Evolutionary conservation across 2,329 filamentous ascomycete genomes (phyloP).

Genomic region (Fusarium illudens): DNA sequence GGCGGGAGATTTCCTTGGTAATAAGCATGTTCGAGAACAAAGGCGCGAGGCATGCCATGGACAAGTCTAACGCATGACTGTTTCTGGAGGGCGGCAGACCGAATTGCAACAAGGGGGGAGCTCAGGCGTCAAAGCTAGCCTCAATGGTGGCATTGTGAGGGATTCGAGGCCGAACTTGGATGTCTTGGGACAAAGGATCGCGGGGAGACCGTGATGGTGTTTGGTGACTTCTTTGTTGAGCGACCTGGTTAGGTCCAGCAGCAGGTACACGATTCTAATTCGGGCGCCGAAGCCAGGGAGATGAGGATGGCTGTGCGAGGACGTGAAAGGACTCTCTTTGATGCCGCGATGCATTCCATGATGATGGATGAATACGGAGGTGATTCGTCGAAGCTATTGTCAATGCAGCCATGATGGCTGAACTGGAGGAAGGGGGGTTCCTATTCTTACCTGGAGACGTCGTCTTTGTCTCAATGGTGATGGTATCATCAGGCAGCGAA

Average conservation of each 20-base stretch:
- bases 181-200: conserved; percentile 20
- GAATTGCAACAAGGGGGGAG: background rate
- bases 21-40: conserved; percentile 37
- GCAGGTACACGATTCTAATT: conserved; percentile 13
- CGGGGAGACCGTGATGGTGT: conserved; percentile 12
- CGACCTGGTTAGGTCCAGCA: background rate
- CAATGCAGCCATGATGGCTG: conserved; percentile 12
- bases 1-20: conserved; percentile 20
- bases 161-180: conserved; percentile 13
- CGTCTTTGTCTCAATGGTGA: conserved; percentile 25
- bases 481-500: background rate
- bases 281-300: conserved; percentile 3
- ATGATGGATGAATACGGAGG: conserved; percentile 4
- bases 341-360: conserved; percentile 3
- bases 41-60: conserved; percentile 7
- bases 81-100: conserved; percentile 1
- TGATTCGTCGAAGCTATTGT: conserved; percentile 23
- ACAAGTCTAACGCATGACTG: background rate
- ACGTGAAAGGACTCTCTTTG: conserved; percentile 23
- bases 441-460: background rate
- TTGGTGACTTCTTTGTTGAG: conserved; percentile 32
- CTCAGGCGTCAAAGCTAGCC: background rate
- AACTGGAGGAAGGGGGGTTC: background rate
- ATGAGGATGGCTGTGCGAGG: background rate
- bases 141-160: conserved; percentile 23